phyloP scores from a whole-genome alignment of 139 green algal species.

The Choricystis sp. region DNA sequence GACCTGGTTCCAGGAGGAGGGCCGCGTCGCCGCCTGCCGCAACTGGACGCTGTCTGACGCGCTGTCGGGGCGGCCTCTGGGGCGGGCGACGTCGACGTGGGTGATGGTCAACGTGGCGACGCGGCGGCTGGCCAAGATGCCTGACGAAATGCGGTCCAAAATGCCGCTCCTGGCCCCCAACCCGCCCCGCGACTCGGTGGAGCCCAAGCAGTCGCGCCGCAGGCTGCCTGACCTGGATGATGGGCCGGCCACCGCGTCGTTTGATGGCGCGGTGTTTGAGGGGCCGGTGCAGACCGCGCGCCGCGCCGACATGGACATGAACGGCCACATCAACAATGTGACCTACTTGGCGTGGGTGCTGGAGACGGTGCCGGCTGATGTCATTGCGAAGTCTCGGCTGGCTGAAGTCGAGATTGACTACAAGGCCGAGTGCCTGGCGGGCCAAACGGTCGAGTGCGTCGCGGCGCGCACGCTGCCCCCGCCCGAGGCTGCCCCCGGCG shows the following conservation, averaged over 20 bases:
- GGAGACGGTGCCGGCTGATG: constrained; percentile 56
- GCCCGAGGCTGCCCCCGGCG: constrained; percentile 6
- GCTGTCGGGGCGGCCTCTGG: constrained; percentile 36
- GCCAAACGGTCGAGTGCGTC: constrained; percentile 45
- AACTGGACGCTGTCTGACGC: constrained; percentile 62
- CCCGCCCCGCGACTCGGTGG: constrained; percentile 10
- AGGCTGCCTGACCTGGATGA: constrained; percentile 23
- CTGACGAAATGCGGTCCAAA: constrained; percentile 36
- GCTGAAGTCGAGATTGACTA: constrained; percentile 76
- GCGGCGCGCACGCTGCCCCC: constrained; percentile 8
- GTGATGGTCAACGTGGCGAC: constrained; percentile 80
- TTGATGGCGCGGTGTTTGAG: not conserved
- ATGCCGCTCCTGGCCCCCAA: constrained; percentile 27
- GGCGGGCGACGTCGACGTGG: constrained; percentile 73
- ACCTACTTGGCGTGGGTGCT: constrained; percentile 83
- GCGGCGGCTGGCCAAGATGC: constrained; percentile 51
- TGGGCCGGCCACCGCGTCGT: not conserved
- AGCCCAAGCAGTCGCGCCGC: constrained; percentile 2
- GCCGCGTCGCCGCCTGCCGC: constrained; percentile 51
- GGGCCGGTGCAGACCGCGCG: constrained; percentile 38
- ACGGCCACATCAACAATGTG: constrained; percentile 97
- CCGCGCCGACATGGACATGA: constrained; percentile 89
- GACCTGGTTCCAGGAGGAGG: constrained; percentile 78
- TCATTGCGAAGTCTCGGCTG: constrained; percentile 43
- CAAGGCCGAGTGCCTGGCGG: constrained; percentile 65